Evolutionary conservation across 2,329 filamentous ascomycete genomes (phyloP).

Genomic region (Colletotrichum sp.): DNA sequence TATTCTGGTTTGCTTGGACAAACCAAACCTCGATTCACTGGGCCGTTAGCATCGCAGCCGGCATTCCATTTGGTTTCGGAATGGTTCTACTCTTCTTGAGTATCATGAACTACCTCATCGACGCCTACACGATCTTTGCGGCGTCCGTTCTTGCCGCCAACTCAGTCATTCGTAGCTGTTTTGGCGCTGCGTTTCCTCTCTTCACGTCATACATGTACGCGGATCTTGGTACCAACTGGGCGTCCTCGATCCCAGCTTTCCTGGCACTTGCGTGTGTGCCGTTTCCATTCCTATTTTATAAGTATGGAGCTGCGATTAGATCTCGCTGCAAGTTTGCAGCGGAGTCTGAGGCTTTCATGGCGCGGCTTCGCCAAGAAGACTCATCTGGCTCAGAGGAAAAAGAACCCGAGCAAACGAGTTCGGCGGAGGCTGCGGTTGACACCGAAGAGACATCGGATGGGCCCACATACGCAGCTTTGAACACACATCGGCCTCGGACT

Average conservation of each 20-base stretch:
- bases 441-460: neutral
- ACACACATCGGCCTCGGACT: neutral
- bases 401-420: slow-evolving; percentile 21
- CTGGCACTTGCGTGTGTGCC: slow-evolving; percentile 74
- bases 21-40: slow-evolving; percentile 54
- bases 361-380: slow-evolving; percentile 37
- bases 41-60: slow-evolving; percentile 45
- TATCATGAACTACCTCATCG: slow-evolving; percentile 61
- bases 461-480: neutral
- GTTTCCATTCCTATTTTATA: slow-evolving; percentile 78
- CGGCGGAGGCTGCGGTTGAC: neutral
- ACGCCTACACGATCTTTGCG: slow-evolving; percentile 71
- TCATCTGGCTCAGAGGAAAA: neutral
- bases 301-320: slow-evolving; percentile 63
- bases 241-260: slow-evolving; percentile 75
- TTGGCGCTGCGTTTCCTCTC: slow-evolving; percentile 75
- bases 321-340: slow-evolving; percentile 60
- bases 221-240: slow-evolving; percentile 76
- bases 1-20: slow-evolving; percentile 66
- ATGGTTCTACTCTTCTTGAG: slow-evolving; percentile 60
- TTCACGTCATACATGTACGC: slow-evolving; percentile 68
- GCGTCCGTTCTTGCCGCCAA: slow-evolving; percentile 78
- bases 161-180: slow-evolving; percentile 72
- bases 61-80: slow-evolving; percentile 37
- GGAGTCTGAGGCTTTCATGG: slow-evolving; percentile 64